Conservation (phyloP, 495 filamentous ascomycete genomes). For the Polyplosphaeria fusca region DNA sequence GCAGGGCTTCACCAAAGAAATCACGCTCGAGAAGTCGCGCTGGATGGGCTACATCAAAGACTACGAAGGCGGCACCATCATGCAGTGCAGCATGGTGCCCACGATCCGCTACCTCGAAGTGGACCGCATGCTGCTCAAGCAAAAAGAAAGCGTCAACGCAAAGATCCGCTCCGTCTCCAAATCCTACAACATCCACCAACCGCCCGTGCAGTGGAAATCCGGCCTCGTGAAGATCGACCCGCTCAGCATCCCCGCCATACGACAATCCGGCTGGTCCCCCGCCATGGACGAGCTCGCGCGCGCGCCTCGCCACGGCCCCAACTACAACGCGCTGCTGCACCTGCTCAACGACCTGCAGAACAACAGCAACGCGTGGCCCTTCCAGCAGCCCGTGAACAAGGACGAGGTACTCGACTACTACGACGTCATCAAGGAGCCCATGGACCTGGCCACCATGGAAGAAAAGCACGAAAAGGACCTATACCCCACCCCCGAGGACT, state of each 20-base stretch:
- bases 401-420: slow-evolving; percentile 98
- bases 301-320: slow-evolving; percentile 94
- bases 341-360: slow-evolving; percentile 95
- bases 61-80: slow-evolving; percentile 97
- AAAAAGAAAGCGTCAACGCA: slow-evolving; percentile 88
- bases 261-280: slow-evolving; percentile 87
- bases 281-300: slow-evolving; percentile 97
- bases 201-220: slow-evolving; percentile 82
- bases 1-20: slow-evolving; percentile 98
- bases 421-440: slow-evolving; percentile 95
- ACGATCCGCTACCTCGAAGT: slow-evolving; percentile 90
- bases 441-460: slow-evolving; percentile 97
- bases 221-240: slow-evolving; percentile 71
- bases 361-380: slow-evolving; percentile 87
- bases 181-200: slow-evolving; percentile 79
- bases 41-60: slow-evolving; percentile 99
- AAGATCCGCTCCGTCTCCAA: slow-evolving; percentile 92
- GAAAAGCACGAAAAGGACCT: slow-evolving; percentile 89
- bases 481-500: slow-evolving; percentile 88
- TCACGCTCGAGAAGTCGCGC: slow-evolving; percentile 79
- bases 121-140: slow-evolving; percentile 93
- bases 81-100: slow-evolving; percentile 98
- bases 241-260: slow-evolving; percentile 75
- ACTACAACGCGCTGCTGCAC: slow-evolving; percentile 89
- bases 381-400: slow-evolving; percentile 86